These are phyloP conservation scores for Phytopythium boreale DNA, from an alignment of 352 stramenopile species.

Conservation along the genomic window DNA sequence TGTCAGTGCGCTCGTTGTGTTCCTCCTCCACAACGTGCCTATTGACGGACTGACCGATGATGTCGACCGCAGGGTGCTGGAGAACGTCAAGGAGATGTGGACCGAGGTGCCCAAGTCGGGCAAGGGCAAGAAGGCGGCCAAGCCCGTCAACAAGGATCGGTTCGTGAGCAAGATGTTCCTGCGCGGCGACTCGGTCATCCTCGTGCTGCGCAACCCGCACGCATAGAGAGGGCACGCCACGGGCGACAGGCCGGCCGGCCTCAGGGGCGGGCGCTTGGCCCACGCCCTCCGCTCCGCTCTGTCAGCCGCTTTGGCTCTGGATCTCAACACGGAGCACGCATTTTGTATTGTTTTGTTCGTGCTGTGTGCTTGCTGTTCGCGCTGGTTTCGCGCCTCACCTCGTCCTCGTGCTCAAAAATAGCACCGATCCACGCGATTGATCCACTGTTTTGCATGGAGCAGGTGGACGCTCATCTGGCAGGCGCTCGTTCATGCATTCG, in stretches of 20 bases:
- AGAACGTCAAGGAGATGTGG: constrained; percentile 99
- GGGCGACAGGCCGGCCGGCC: too few relatives aligned
- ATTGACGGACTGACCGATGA: too few relatives aligned
- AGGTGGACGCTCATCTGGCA: too few relatives aligned
- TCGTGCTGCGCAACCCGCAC: constrained; percentile 97
- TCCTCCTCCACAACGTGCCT: too few relatives aligned
- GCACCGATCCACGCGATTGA: background rate
- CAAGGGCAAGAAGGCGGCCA: constrained; percentile 95
- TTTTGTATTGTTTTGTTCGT: constrained; percentile 1
- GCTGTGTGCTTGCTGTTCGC: background rate
- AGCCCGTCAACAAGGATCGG: constrained; percentile 97
- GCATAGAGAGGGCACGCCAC: constrained; percentile 29
- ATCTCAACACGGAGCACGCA: background rate
- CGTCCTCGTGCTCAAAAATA: background rate
- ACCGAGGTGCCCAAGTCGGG: constrained; percentile 97
- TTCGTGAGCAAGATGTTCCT: constrained; percentile 99
- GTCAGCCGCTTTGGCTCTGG: too few relatives aligned
- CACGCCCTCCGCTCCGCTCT: background rate
- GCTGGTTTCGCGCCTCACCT: background rate
- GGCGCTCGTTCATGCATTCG: too few relatives aligned
- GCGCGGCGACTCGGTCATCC: constrained; percentile 98
- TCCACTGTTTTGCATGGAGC: too few relatives aligned
- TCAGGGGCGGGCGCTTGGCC: too few relatives aligned
- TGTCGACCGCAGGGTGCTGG: constrained; percentile 94
- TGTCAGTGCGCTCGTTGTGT: too few relatives aligned